Conservation (phyloP, 805 yeast genomes). For the Alloascoidea africana region DNA sequence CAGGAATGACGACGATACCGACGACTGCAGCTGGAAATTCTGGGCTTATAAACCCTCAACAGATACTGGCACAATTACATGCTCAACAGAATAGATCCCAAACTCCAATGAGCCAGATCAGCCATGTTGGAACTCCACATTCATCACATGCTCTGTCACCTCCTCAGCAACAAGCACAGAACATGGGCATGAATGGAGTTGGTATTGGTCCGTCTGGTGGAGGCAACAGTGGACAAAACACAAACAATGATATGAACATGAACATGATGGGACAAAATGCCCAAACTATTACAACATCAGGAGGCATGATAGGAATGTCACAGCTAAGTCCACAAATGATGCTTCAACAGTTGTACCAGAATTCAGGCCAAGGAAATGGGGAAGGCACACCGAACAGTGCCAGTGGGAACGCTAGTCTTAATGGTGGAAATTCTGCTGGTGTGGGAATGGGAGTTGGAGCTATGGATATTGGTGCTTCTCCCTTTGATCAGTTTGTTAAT, state of each 20-base stretch:
- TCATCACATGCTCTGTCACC: too few relatives aligned
- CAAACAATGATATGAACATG: too few relatives aligned
- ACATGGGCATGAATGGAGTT: too few relatives aligned
- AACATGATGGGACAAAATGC: too few relatives aligned
- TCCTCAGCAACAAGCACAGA: too few relatives aligned
- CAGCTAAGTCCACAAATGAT: not conserved
- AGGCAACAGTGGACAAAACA: too few relatives aligned
- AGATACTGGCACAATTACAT: not conserved
- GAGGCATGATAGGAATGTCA: too few relatives aligned
- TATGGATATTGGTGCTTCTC: too few relatives aligned
- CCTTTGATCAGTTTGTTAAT: not conserved
- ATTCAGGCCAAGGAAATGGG: not conserved
- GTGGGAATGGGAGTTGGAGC: too few relatives aligned
- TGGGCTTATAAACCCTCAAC: not conserved
- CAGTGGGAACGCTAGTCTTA: too few relatives aligned
- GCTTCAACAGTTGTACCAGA: not conserved
- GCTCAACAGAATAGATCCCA: conserved; percentile 1
- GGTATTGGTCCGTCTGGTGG: conserved; percentile 1
- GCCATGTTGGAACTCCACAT: conserved; percentile 1
- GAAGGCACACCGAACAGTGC: not conserved
- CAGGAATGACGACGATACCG: not conserved
- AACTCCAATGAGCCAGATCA: not conserved
- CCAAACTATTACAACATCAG: too few relatives aligned
- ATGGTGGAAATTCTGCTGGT: too few relatives aligned
- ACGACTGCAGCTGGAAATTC: not conserved